Base-by-base conservation (phyloP, 768 basidiomycete genomes). In the Phlegmacium glaucopus region DNA sequence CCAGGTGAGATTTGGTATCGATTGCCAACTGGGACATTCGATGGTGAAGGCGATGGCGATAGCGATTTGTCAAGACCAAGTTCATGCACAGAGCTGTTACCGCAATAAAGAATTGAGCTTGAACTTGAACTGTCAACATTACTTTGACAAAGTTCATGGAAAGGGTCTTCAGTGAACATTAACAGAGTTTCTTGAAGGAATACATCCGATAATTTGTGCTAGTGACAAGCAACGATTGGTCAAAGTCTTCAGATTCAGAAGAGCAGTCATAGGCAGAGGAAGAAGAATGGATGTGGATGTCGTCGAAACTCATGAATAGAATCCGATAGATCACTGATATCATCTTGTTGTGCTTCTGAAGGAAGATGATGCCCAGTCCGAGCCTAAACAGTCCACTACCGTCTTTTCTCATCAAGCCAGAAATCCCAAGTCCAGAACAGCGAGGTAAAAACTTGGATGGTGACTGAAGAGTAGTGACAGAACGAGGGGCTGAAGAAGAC, bases 91-190 rank as follows among this genome's bases (percentile, higher is more conserved):
- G 56, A 59, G 8, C 48, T 38, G 42, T 25, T 61, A 53, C 4
- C 60, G 60, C 13, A 63, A 58, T 11, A 2, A 22, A 5, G 51
- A 38, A 22, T 41, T 42, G 7, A 55, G 53, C 6, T 22, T 22
- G 22, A 3, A 22, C 22, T 22, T 22, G 48, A 39, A 32, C 54
- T 49, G 6, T 39, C 45, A n/a, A n/a, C n/a, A n/a, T n/a, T n/a
- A n/a, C n/a, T n/a, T n/a, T n/a, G n/a, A n/a, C n/a, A n/a, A n/a
- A n/a, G n/a, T n/a, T n/a, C n/a, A 17, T 57, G 58, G 28, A 58
- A 57, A 1, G 57, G 53, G 34, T 63, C 61, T 1, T 59, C 55
- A 2, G 42, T 47, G 45, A 61, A 55, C 1, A 56, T 59, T n/a
- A 50, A 29, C 4, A 57, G 42, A 6, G 57, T 49, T 48, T 61